Percentiles rank a stretch among this genome's conserved stretches.
phyloP scores from a whole-genome alignment of 805 yeast genomes.

The Metschnikowia dekortorum region DNA sequence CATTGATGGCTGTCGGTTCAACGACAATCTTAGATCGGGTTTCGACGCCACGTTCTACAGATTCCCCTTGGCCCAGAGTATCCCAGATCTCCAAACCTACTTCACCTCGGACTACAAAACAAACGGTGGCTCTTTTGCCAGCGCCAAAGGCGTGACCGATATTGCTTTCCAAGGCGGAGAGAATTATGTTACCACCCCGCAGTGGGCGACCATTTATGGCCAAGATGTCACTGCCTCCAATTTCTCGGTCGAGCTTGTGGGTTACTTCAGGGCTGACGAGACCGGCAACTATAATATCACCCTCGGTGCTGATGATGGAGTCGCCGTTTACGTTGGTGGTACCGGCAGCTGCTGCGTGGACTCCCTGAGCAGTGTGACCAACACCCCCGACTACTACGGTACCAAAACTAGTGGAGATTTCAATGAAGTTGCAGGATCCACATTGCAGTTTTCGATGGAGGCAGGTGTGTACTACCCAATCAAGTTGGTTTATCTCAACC shows the following conservation, averaged over 20 bases:
- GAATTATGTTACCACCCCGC: neutral
- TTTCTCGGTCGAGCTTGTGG: neutral
- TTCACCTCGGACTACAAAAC: too few relatives aligned
- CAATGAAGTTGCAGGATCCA: neutral
- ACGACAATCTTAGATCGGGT: too few relatives aligned
- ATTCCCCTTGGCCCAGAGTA: too few relatives aligned
- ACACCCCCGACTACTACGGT: neutral
- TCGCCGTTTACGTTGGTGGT: constrained; percentile 5
- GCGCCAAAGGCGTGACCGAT: too few relatives aligned
- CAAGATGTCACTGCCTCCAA: neutral
- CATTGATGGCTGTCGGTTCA: too few relatives aligned
- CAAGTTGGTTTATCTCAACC: constrained; percentile 1
- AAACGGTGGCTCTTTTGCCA: too few relatives aligned
- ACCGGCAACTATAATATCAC: constrained; percentile 3
- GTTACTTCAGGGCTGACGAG: constrained; percentile 1
- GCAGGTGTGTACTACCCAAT: neutral
- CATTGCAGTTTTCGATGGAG: neutral
- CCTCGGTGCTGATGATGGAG: constrained; percentile 9
- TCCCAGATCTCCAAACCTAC: too few relatives aligned
- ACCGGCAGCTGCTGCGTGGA: constrained; percentile 3
- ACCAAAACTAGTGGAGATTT: too few relatives aligned
- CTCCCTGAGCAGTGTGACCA: constrained; percentile 4
- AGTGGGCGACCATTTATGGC: neutral
- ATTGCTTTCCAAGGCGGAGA: too few relatives aligned
- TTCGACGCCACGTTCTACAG: too few relatives aligned